Base-by-base conservation (phyloP, 495 filamentous ascomycete species). In the Neurospora tetraspora region DNA sequence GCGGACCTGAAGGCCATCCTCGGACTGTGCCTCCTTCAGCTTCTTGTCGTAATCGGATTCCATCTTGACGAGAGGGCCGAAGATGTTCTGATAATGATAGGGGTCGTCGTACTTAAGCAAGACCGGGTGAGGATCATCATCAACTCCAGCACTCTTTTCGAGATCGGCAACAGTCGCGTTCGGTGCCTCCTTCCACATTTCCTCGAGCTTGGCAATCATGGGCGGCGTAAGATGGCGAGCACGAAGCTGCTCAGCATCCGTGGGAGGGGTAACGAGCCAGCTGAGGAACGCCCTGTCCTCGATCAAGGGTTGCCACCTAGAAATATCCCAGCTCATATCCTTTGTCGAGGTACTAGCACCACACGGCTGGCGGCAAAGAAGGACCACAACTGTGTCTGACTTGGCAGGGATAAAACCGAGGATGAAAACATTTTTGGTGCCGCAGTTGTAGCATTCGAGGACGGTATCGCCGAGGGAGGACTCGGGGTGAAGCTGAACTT, bases 1-100 rank as follows among this genome's bases (percentile, higher is more conserved):
- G 37, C 93, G 92, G 73, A 98, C 94, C 77, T 97, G 88, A 39
- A 99, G 84, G 31, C 91, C 91, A 83, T 99, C 96, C 81, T 98
- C 96, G 4, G 93, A 96, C 80, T 99, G 96, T 4, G 96, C 93
- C 81, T 99, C 96, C 83, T 99, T 99, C 70, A 99, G 85, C 82
- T 99, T 98, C 76, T 95, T 93, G 81, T 99, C 96, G 78, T 99
- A 99, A 81, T 99, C 96, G n/a, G 96, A 97, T 80, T 99, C 96
- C 79, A 99, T 98, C 82, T 99, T 99, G 73, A 99, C 96, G 5
- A 99, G 87, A 2, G 96, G 96, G 0, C 96, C 96, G 78, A 99
- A 99, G 31, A 98, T 95, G 76, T 99, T 99, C 81, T 99, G 96
- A 77, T 99, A 99, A 74, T 99, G 96, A 81, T 93, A 99, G 2